Evolutionary conservation across 257 asterid species (phyloP).

Genomic region (Schizonepeta tenuifolia): DNA sequence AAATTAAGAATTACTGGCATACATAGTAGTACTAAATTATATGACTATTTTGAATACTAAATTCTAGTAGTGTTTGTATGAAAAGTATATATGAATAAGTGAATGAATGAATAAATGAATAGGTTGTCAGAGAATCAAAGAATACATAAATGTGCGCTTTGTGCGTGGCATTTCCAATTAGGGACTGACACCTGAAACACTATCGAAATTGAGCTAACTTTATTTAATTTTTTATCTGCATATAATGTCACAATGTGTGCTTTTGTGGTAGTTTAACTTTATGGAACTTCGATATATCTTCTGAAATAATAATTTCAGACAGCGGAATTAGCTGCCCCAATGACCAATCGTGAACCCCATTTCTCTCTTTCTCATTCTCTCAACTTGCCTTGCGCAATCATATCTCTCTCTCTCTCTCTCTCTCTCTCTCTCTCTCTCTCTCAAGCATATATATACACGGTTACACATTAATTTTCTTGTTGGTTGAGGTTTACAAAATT

Average conservation of each 20-base stretch:
- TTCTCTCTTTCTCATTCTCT: neutral
- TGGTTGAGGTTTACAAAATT: too few species aligned
- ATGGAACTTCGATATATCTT: conserved; percentile 4
- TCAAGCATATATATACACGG: too few species aligned
- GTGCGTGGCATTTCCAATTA: conserved; percentile 35
- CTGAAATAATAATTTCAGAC: neutral
- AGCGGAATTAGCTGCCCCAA: conserved; percentile 24
- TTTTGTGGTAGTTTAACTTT: conserved; percentile 20
- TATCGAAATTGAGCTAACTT: neutral
- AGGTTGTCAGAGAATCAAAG: conserved; percentile 35
- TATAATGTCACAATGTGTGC: conserved; percentile 22
- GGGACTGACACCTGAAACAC: conserved; percentile 25
- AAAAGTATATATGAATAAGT: too few species aligned
- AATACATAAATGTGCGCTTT: neutral
- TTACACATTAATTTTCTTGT: too few species aligned
- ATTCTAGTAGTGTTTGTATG: neutral
- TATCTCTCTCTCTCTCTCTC: neutral
- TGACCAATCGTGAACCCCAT: conserved; percentile 40
- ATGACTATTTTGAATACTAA: neutral
- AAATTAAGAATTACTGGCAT: neutral
- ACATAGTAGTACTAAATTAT: neutral
- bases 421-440: conserved; percentile 2
- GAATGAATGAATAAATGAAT: neutral
- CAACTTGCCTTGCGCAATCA: neutral
- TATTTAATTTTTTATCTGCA: neutral